These are phyloP conservation scores for Colletotrichum eremochloae DNA, from an alignment of 2,329 filamentous ascomycete species.

Conservation along the genomic window DNA sequence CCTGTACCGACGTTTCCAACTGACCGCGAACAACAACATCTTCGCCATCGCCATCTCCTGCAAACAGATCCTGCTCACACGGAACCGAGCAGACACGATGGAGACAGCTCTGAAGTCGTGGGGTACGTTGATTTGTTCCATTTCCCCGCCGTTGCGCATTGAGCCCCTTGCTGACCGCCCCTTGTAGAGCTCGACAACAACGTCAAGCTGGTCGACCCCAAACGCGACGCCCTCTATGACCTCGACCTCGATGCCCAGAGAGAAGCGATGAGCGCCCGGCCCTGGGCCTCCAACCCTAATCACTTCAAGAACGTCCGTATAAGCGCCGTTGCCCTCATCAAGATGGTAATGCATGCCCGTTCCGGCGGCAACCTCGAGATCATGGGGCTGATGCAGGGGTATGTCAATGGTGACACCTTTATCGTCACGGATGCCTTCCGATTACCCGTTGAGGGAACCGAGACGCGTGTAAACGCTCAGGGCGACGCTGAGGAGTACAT, in stretches of 20 bases:
- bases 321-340: slow-evolving; percentile 91
- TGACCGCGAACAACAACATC: neutral
- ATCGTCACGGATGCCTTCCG: slow-evolving; percentile 95
- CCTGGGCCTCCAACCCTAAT: slow-evolving; percentile 83
- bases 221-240: slow-evolving; percentile 90
- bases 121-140: slow-evolving; percentile 43
- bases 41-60: slow-evolving; percentile 17
- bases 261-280: slow-evolving; percentile 71
- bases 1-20: slow-evolving; percentile 11
- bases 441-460: slow-evolving; percentile 96
- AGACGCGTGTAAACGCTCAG: slow-evolving; percentile 96
- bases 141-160: neutral
- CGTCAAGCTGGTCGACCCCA: slow-evolving; percentile 84
- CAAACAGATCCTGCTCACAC: slow-evolving; percentile 24
- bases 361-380: slow-evolving; percentile 92
- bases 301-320: slow-evolving; percentile 96
- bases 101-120: slow-evolving; percentile 48
- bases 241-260: slow-evolving; percentile 81
- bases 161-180: slow-evolving; percentile 15
- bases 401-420: slow-evolving; percentile 86
- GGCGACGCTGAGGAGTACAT: slow-evolving; percentile 98
- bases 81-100: slow-evolving; percentile 44
- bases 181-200: slow-evolving; percentile 86
- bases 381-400: slow-evolving; percentile 98
- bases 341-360: slow-evolving; percentile 99